Conservation (phyloP, 495 filamentous ascomycete species). For the Neurospora intermedia region DNA sequence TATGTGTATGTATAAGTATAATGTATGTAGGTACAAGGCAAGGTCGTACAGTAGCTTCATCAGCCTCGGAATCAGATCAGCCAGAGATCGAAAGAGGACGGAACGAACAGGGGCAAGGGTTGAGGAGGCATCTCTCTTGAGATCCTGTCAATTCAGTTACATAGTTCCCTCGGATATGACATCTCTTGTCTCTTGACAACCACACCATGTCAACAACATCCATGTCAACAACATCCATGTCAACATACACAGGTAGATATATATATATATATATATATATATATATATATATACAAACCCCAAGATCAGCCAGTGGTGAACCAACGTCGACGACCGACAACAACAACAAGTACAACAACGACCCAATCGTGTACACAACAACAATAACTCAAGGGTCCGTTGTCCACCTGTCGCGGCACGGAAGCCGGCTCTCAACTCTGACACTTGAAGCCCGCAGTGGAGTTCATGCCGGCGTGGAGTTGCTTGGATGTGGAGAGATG, state of each 20-base stretch:
- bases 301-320: background rate
- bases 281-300: background rate
- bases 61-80: background rate
- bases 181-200: background rate
- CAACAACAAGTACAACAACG: background rate
- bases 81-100: background rate
- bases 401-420: background rate
- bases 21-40: background rate
- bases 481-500: background rate
- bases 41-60: background rate
- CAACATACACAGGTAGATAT: background rate
- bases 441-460: background rate
- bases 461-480: background rate
- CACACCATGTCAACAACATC: background rate
- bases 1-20: background rate
- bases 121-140: no score
- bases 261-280: no score
- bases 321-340: background rate
- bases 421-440: background rate
- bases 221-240: background rate
- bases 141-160: no score
- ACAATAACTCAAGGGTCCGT: background rate
- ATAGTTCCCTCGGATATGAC: background rate
- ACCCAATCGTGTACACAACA: background rate
- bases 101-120: background rate